phyloP scores from a whole-genome alignment of 2,329 filamentous ascomycete genomes.

The Arthrobotrys entomopaga region DNA sequence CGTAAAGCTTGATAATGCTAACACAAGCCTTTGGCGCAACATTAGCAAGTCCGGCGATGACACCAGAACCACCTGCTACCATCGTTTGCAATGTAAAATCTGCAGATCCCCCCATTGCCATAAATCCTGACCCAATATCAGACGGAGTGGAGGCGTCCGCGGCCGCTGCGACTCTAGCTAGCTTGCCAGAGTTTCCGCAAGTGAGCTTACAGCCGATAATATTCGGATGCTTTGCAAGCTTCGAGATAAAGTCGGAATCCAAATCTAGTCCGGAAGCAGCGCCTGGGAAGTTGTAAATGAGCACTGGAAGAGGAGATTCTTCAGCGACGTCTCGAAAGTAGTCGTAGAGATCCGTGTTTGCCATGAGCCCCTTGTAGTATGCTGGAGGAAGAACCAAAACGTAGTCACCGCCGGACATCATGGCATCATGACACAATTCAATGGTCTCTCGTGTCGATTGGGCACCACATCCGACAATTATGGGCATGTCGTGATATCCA shows the following conservation, averaged over 20 bases:
- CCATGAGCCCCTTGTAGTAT: constrained; percentile 82
- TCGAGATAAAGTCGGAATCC: constrained; percentile 86
- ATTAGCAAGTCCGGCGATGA: constrained; percentile 87
- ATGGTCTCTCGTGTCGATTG: constrained; percentile 84
- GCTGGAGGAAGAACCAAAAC: constrained; percentile 81
- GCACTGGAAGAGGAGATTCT: constrained; percentile 77
- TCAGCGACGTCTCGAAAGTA: constrained; percentile 82
- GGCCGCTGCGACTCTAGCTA: constrained; percentile 80
- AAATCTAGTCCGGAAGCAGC: constrained; percentile 88
- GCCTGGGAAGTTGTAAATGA: constrained; percentile 91
- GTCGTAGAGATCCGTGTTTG: constrained; percentile 76
- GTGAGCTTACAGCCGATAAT: constrained; percentile 92
- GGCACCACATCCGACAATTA: constrained; percentile 84
- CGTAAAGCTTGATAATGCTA: constrained; percentile 79
- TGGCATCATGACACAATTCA: constrained; percentile 74
- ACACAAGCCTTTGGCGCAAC: constrained; percentile 85
- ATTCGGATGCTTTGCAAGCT: constrained; percentile 80
- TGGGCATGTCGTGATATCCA: constrained; percentile 78
- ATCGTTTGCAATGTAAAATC: constrained; percentile 88
- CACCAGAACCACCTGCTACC: constrained; percentile 79
- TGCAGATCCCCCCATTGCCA: constrained; percentile 87
- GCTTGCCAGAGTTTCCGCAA: constrained; percentile 87
- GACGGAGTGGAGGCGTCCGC: constrained; percentile 76
- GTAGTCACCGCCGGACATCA: constrained; percentile 79
- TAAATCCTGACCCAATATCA: constrained; percentile 73